Conservation (phyloP, 1,284 basidiomycete genomes). For the Apiotrichum domesticum region DNA sequence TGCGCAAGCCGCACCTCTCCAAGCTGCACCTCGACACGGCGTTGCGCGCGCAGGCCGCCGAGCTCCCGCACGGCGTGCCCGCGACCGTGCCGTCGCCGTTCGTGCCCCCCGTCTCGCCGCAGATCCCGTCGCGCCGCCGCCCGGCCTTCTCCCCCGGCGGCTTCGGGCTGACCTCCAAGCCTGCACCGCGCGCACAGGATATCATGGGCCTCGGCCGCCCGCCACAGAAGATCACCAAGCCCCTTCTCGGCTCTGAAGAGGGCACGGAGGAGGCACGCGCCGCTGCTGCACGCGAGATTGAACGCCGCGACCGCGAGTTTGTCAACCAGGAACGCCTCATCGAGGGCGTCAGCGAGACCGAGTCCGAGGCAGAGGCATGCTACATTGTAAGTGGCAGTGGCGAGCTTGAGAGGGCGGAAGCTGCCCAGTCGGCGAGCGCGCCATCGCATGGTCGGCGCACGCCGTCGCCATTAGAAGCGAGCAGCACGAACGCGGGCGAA, state of each 20-base stretch:
- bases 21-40: conserved; percentile 19
- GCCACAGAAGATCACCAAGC: neutral
- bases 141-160: conserved; percentile 44
- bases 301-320: conserved; percentile 22
- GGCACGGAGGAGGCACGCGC: conserved; percentile 1
- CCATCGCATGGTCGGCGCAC: no score
- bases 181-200: conserved; percentile 16
- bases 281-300: conserved; percentile 18
- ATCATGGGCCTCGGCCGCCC: conserved; percentile 5
- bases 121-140: conserved; percentile 36
- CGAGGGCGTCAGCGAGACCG: conserved; percentile 23
- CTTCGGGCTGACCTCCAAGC: conserved; percentile 36
- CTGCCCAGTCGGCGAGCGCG: no score
- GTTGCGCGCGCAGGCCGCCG: conserved; percentile 9
- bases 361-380: conserved; percentile 44
- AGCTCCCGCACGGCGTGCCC: neutral
- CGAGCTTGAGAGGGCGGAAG: no score
- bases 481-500: no score
- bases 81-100: conserved; percentile 13
- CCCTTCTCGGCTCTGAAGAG: neutral
- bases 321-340: conserved; percentile 20
- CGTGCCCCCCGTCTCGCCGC: conserved; percentile 29
- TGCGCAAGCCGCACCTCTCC: conserved; percentile 20
- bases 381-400: conserved; percentile 39
- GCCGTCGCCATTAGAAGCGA: no score